Conservation (phyloP, 495 filamentous ascomycete genomes). For the Acidiella bohemica region DNA sequence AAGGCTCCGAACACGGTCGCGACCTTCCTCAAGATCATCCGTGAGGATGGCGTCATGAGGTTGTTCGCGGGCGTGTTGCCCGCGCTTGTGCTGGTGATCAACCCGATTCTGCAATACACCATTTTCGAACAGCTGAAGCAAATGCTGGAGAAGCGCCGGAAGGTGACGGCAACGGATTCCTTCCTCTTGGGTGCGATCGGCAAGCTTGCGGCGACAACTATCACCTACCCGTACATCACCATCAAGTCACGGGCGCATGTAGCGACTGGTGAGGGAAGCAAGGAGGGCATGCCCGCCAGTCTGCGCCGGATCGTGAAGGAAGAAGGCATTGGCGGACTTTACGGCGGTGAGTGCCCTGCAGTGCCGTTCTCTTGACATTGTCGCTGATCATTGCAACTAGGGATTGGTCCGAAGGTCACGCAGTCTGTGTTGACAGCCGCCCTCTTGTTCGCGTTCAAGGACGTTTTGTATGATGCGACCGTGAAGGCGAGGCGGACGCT, state of each 20-base stretch:
- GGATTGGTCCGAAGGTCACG: slow-evolving; percentile 86
- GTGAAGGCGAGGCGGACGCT: slow-evolving; percentile 40
- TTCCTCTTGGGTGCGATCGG: slow-evolving; percentile 87
- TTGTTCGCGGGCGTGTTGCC: slow-evolving; percentile 89
- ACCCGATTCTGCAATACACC: slow-evolving; percentile 96
- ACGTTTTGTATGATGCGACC: slow-evolving; percentile 58
- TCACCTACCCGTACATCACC: slow-evolving; percentile 98
- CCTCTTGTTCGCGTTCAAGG: slow-evolving; percentile 96
- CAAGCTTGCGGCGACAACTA: slow-evolving; percentile 81
- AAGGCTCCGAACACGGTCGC: slow-evolving; percentile 54
- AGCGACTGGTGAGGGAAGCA: slow-evolving; percentile 49
- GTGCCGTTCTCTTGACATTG: too few species aligned
- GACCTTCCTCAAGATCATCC: slow-evolving; percentile 62
- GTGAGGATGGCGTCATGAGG: slow-evolving; percentile 64
- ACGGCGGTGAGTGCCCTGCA: slow-evolving; percentile 72
- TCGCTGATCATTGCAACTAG: too few species aligned
- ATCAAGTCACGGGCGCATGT: slow-evolving; percentile 97
- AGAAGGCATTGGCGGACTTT: slow-evolving; percentile 80
- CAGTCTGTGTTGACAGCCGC: slow-evolving; percentile 95
- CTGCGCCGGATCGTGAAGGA: slow-evolving; percentile 68
- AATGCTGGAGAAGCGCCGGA: slow-evolving; percentile 47
- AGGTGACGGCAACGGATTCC: slow-evolving; percentile 68
- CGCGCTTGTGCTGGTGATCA: slow-evolving; percentile 85
- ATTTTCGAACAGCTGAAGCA: slow-evolving; percentile 97
- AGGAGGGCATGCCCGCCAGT: slow-evolving; percentile 53